phyloP scores from a whole-genome alignment of 176 grass and related monocot species.

The Carex parvula region DNA sequence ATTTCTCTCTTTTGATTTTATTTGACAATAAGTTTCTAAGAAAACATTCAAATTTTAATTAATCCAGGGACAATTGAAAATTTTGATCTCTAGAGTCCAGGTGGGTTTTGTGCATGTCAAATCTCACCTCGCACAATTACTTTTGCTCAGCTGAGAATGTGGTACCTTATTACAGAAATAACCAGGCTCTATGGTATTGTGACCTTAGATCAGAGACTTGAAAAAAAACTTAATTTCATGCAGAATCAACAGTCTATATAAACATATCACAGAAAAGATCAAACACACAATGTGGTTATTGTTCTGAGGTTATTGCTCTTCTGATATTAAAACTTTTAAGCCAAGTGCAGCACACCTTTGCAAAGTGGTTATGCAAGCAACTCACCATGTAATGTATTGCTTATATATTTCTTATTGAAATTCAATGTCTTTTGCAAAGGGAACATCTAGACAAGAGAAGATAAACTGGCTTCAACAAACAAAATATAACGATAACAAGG shows the following conservation, averaged over 20 bases:
- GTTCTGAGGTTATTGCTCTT: too few species aligned
- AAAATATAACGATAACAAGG: too few species aligned
- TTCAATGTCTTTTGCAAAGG: neutral
- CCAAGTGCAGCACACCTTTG: neutral
- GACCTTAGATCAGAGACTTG: neutral
- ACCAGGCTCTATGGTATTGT: neutral
- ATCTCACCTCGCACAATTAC: neutral
- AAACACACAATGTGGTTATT: too few species aligned
- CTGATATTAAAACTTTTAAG: too few species aligned
- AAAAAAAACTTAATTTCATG: neutral
- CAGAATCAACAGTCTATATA: neutral
- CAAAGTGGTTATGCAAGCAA: neutral
- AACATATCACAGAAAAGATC: neutral
- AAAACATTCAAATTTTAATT: neutral
- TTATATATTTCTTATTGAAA: neutral
- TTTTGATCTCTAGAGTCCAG: neutral
- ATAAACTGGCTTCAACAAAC: neutral
- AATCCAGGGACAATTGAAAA: neutral
- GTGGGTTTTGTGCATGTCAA: neutral
- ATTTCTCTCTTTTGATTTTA: neutral
- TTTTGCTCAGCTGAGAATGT: neutral
- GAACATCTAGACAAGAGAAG: neutral
- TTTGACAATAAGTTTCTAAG: neutral
- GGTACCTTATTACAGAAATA: neutral
- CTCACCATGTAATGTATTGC: neutral